Conservation (phyloP, 1,139 yeast genomes). For the Saccharomycopsis hybrid region DNA sequence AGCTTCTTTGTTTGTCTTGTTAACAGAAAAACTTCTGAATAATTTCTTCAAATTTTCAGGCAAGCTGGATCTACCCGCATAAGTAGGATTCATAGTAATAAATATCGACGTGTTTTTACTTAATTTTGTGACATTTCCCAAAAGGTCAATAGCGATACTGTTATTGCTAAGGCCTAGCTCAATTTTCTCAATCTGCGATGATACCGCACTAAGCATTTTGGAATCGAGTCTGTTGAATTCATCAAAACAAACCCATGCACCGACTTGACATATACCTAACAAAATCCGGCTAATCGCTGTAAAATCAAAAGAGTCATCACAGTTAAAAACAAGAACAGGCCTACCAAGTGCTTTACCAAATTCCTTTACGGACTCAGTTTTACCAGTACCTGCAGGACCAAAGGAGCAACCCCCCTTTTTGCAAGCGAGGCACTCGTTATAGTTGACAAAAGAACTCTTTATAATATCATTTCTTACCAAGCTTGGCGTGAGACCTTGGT, state of each 20-base stretch:
- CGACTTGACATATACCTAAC: conserved; percentile 77
- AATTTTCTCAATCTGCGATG: conserved; percentile 73
- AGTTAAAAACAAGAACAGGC: conserved; percentile 79
- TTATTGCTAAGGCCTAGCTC: conserved; percentile 42
- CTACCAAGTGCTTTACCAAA: conserved; percentile 75
- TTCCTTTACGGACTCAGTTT: conserved; percentile 87
- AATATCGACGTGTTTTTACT: conserved; percentile 63
- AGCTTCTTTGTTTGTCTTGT: conserved; percentile 58
- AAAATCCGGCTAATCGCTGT: conserved; percentile 74
- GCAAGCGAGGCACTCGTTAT: conserved; percentile 71
- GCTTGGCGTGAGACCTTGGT: conserved; percentile 68
- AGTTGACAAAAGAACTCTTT: conserved; percentile 55
- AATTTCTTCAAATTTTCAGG: conserved; percentile 84
- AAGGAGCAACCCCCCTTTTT: conserved; percentile 84
- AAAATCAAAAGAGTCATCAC: conserved; percentile 86
- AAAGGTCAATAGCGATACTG: conserved; percentile 36
- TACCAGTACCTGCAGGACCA: conserved; percentile 99
- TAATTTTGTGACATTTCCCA: conserved; percentile 41
- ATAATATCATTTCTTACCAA: conserved; percentile 75
- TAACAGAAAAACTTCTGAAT: conserved; percentile 73
- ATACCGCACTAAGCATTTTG: conserved; percentile 72
- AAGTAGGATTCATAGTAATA: conserved; percentile 89
- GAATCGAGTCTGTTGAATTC: conserved; percentile 83
- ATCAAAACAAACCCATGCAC: conserved; percentile 96
- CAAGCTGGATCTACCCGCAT: conserved; percentile 71